Evolutionary conservation across 148 eudicot species (phyloP).

Genomic region (Silene conica): DNA sequence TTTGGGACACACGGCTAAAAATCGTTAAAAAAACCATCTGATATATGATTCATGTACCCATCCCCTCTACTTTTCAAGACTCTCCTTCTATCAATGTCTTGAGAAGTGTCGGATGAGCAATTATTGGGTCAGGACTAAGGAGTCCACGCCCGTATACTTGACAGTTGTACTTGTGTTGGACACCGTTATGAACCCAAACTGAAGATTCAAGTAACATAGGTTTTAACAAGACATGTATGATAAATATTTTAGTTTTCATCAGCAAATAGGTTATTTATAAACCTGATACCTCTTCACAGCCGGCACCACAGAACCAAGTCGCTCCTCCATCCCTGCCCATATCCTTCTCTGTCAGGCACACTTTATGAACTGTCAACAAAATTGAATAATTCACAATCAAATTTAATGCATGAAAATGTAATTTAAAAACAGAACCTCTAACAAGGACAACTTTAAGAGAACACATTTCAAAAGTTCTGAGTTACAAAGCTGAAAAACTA

Average conservation of each 20-base stretch:
- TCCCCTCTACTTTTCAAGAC: too few relatives aligned
- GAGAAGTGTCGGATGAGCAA: too few relatives aligned
- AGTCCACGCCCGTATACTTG: too few relatives aligned
- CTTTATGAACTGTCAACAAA: slow-evolving; percentile 64
- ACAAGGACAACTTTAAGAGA: background rate
- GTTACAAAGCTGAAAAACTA: background rate
- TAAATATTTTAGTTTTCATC: background rate
- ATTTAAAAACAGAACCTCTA: background rate
- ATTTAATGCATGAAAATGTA: background rate
- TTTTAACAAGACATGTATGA: background rate
- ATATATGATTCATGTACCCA: background rate
- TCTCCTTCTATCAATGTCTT: too few relatives aligned
- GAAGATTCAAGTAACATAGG: background rate
- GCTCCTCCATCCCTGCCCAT: slow-evolving; percentile 30
- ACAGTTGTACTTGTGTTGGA: too few relatives aligned
- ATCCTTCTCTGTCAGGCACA: slow-evolving; percentile 45
- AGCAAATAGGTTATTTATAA: background rate
- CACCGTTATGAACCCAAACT: background rate
- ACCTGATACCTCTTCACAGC: slow-evolving; percentile 65
- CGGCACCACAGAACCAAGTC: slow-evolving; percentile 68
- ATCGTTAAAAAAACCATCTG: too few relatives aligned
- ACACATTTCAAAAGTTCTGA: background rate
- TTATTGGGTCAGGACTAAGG: too few relatives aligned
- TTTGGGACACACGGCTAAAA: too few relatives aligned
- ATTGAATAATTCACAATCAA: slow-evolving; percentile 12